Conservation (phyloP, 1,139 yeast species). For the Arxiozyma heterogenica region DNA sequence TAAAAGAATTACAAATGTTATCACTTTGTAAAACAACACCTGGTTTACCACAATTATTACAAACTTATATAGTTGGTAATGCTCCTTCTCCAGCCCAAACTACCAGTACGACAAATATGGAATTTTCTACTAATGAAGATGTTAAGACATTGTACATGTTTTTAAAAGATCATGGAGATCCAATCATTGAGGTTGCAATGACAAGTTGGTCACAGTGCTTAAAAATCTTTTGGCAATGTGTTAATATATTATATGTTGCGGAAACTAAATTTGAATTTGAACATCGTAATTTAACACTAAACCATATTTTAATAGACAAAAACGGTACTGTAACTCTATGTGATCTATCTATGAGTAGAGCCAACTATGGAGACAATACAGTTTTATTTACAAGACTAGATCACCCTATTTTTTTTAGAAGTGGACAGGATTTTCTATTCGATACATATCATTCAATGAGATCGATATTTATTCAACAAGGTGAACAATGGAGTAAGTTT, state of each 20-base stretch:
- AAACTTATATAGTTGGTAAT: slow-evolving; percentile 15
- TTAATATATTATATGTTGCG: slow-evolving; percentile 39
- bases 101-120: background rate
- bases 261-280: slow-evolving; percentile 48
- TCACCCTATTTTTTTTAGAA: slow-evolving; percentile 45
- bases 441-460: slow-evolving; percentile 46
- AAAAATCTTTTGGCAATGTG: slow-evolving; percentile 46
- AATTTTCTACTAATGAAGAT: slow-evolving; percentile 6
- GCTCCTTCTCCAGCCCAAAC: background rate
- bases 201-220: slow-evolving; percentile 45
- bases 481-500: slow-evolving; percentile 30
- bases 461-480: slow-evolving; percentile 10
- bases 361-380: slow-evolving; percentile 25
- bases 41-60: slow-evolving; percentile 22
- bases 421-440: slow-evolving; percentile 44
- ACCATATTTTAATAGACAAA: slow-evolving; percentile 40
- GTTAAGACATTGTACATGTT: slow-evolving; percentile 15
- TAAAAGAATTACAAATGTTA: slow-evolving; percentile 24
- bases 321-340: slow-evolving; percentile 42
- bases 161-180: slow-evolving; percentile 26
- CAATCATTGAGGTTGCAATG: slow-evolving; percentile 25
- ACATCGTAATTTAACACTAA: slow-evolving; percentile 60
- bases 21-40: slow-evolving; percentile 22
- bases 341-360: slow-evolving; percentile 49
- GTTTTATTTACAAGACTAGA: slow-evolving; percentile 36